Evolutionary conservation across 2,329 filamentous ascomycete species (phyloP).

Genomic region (Tolypocladium paradoxum): DNA sequence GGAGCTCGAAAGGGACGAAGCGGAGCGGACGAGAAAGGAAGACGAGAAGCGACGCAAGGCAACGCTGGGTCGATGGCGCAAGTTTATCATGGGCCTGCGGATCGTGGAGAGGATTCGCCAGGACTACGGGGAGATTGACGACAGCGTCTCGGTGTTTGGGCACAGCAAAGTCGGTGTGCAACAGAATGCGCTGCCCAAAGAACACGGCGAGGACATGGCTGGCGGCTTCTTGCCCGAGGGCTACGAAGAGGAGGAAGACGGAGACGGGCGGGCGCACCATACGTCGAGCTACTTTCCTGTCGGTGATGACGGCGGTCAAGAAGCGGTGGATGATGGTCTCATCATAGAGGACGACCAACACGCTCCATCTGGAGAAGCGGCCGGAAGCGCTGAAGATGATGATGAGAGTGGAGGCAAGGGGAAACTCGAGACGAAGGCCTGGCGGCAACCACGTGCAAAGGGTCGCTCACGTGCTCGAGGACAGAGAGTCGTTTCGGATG

Average conservation of each 20-base stretch:
- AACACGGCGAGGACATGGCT: constrained; percentile 39
- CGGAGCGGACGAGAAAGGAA: constrained; percentile 65
- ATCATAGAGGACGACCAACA: constrained; percentile 20
- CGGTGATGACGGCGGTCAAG: constrained; percentile 31
- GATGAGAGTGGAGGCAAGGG: not conserved
- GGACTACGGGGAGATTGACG: constrained; percentile 60
- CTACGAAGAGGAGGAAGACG: constrained; percentile 36
- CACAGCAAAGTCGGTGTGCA: constrained; percentile 25
- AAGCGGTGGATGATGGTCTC: constrained; percentile 17
- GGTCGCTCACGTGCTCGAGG: not conserved
- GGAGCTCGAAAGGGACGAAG: constrained; percentile 68
- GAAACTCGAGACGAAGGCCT: not conserved
- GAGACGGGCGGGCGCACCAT: constrained; percentile 15
- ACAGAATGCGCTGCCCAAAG: constrained; percentile 9
- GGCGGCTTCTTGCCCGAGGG: constrained; percentile 53
- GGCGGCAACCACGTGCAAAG: not conserved
- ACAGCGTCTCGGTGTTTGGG: constrained; percentile 42
- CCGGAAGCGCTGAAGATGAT: not conserved
- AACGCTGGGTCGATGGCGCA: constrained; percentile 70
- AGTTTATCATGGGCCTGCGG: constrained; percentile 73
- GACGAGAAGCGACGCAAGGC: constrained; percentile 70
- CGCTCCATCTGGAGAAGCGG: not conserved
- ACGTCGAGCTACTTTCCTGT: constrained; percentile 39
- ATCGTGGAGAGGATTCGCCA: constrained; percentile 67
- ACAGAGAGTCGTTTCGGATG: not conserved